Base-by-base conservation (phyloP, 2,329 filamentous ascomycete species). In the Talaromyces sp. region DNA sequence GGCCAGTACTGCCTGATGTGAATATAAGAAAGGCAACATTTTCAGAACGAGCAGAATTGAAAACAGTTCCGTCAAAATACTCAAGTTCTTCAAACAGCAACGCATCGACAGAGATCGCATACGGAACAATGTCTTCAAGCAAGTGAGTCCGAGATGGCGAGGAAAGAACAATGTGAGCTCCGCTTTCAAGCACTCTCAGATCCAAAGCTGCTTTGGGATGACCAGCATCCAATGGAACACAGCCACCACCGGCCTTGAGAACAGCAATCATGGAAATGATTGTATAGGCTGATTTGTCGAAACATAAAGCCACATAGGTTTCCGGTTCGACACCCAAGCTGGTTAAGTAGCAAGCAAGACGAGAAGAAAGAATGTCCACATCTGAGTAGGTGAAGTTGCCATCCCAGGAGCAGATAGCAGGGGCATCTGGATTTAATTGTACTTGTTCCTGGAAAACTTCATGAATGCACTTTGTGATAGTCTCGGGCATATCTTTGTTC, bases 1-100 rank as follows among this genome's bases (percentile, higher is more conserved):
- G 73, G 22, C 80, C 81, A 1, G 83, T 82, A 8, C 82, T 83
- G 0, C 83, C 82, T 4, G 82, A 82, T 0, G 82, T 83, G 65
- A 89, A 85, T 15, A 89, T 81, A 2, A 87, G 79, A 69, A 86
- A 89, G 1, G 87, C 73, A 1, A 85, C 66, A 19, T 63, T 62
- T 30, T 58, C 58, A 49, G 61, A 54, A 15, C 28, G 15, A n/a
- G 55, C 32, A 25, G 52, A 36, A 3, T 69, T 71, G 28, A 56
- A 27, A 7, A 22, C 19, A 15, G n/a, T 27, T 28, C 33, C 25
- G 0, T 49, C 49, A 15, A 22, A n/a, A 7, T 57, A 28, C 32
- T 47, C 36, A 19, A 63, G 22, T 22, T 59, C 57, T 11, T 44
- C 55, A 71, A 66, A 66, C 10, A 63, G 49, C 7, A 54, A 39